Evolutionary conservation across 2,329 filamentous ascomycete genomes (phyloP), one percentile per base, ranked within the genome.

Genomic region (Talaromyces marneffei): DNA sequence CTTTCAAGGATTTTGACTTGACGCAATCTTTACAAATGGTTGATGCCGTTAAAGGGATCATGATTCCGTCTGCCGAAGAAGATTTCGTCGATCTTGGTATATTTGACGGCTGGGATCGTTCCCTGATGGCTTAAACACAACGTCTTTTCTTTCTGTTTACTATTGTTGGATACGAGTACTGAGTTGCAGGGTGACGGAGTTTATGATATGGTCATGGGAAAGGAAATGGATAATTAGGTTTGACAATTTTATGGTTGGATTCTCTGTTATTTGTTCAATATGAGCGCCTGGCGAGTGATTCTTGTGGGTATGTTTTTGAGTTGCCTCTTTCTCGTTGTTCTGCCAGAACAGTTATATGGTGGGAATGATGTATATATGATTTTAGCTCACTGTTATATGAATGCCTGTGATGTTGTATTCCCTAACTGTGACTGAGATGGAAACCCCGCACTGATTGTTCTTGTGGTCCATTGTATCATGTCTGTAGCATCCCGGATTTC

Each of bases 41-140:
- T 25, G 73, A 76, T 57, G 66, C 74, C 0, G 77, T 77, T 59
- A 69, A 70, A 29, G 69, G 69, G 20, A 72, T 78, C n/a, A 63
- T 74, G 27, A 72, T 78, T 29, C 74, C 75, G 4, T 64, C 69
- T 10, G 68, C 71, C 35, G 70, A 71, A 20, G 69, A 71, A 16
- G 73, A 73, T 5, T 64, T 70, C 44, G 71, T 72, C 62, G 72
- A 73, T 35, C 71, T 70, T 63, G 67, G 68, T 16, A 54, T 74
- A 35, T 65, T 65, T 23, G 66, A 68, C 56, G 69, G 71, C 8
- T 74, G 72, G 72, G 70, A 73, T 63, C 70, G 69, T 68, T 72
- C 70, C 62, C 66, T 74, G 25, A 50, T 59, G 2, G 46, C 37
- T 27, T 62, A 44, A 12, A 9, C 8, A 0, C 48, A 35, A 35